Evolutionary conservation across 2,329 filamentous ascomycete genomes (phyloP).

Genomic region (Karstenula rhodostoma): DNA sequence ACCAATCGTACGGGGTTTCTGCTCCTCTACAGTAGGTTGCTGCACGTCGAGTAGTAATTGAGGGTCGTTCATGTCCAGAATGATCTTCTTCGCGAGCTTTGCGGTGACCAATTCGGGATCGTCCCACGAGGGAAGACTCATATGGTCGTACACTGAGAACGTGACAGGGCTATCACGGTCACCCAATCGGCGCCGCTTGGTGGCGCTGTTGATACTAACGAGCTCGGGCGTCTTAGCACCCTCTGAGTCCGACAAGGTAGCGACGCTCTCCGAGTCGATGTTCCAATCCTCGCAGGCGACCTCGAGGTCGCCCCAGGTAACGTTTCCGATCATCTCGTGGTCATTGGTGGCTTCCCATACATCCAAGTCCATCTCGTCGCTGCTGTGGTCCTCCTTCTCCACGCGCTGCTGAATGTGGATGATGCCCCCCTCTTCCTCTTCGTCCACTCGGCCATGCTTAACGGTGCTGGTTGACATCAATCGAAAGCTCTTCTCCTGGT

Average conservation of each 20-base stretch:
- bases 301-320: conserved; percentile 81
- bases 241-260: conserved; percentile 40
- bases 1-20: conserved; percentile 60
- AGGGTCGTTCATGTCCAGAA: conserved; percentile 87
- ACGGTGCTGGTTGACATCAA: conserved; percentile 66
- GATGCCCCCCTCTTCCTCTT: conserved; percentile 64
- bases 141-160: conserved; percentile 49
- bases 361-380: conserved; percentile 56
- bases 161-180: conserved; percentile 30
- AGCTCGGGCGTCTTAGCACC: conserved; percentile 38
- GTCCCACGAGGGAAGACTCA: conserved; percentile 71
- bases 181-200: conserved; percentile 72
- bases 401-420: conserved; percentile 55
- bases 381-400: conserved; percentile 54
- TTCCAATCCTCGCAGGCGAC: conserved; percentile 86
- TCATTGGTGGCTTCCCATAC: conserved; percentile 63
- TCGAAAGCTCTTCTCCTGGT: conserved; percentile 86
- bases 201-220: conserved; percentile 47
- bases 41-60: conserved; percentile 83
- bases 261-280: conserved; percentile 60
- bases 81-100: conserved; percentile 77
- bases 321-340: conserved; percentile 74
- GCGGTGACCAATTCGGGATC: conserved; percentile 79
- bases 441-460: conserved; percentile 57
- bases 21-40: conserved; percentile 68